Base-by-base conservation (phyloP, 352 stramenopile species). In the Pelagophyceae sp. region DNA sequence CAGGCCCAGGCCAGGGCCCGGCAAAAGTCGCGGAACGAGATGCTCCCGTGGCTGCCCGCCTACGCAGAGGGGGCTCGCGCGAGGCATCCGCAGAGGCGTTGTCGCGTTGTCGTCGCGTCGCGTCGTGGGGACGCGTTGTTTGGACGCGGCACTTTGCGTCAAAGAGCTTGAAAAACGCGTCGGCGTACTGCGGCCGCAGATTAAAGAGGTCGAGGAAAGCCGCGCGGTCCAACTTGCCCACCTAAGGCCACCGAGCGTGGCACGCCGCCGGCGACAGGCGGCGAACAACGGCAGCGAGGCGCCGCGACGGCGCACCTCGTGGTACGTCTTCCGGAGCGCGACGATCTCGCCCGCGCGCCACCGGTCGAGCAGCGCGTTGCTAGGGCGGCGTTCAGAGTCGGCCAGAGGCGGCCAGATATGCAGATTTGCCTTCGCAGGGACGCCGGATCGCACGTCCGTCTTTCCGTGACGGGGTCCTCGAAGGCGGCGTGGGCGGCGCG, bases 11-110 rank as follows among this genome's bases (percentile, higher is more conserved):
- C 3, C 35, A 74, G 38, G 35, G 67, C 38, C 11, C 67, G 67
- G 38, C 67, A 74, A 37, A 74, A 74, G 37, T 74, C 67, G 67
- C 67, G 67, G 27, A 51, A 74, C 35, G 67, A 58, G 2, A 51
- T 37, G 35, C 6, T 1, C n/a, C 61, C 61, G 3, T 17, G 6
- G 61, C 29, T 27, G n/a, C n/a, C n/a, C n/a, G n/a, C n/a, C n/a
- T n/a, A n/a, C n/a, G n/a, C n/a, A n/a, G n/a, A n/a, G n/a, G n/a
- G n/a, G n/a, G n/a, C n/a, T n/a, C n/a, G n/a, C n/a, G n/a, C n/a
- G n/a, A n/a, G n/a, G n/a, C n/a, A n/a, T n/a, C n/a, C n/a, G n/a
- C n/a, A n/a, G n/a, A n/a, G n/a, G n/a, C n/a, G n/a, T n/a, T n/a
- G n/a, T n/a, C n/a, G n/a, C n/a, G n/a, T n/a, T n/a, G n/a, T n/a